Conservation (phyloP, 1,284 basidiomycete genomes). For the Tilletiopsis washingtonensis region DNA sequence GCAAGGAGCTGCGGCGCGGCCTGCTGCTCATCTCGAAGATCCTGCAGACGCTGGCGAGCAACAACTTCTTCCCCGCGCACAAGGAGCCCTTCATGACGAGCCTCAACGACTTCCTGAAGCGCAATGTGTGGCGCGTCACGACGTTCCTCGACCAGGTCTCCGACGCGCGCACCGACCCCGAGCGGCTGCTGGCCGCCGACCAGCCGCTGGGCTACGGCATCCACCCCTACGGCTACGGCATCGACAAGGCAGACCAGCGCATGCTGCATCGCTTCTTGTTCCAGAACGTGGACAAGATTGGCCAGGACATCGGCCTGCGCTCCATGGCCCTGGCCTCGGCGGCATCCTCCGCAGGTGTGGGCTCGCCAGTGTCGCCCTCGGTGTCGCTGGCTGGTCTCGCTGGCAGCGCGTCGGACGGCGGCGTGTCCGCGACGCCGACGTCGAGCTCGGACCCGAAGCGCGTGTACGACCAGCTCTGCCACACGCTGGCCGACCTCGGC, state of each 20-base stretch:
- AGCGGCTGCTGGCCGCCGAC: slow-evolving; percentile 37
- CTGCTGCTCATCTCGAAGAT: slow-evolving; percentile 41
- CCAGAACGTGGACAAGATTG: slow-evolving; percentile 37
- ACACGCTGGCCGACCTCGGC: slow-evolving; percentile 21
- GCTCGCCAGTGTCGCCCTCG: neutral
- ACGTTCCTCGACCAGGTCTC: slow-evolving; percentile 40
- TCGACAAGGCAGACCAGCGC: slow-evolving; percentile 30
- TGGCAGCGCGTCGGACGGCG: neutral
- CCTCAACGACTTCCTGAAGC: slow-evolving; percentile 39
- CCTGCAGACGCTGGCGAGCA: slow-evolving; percentile 37
- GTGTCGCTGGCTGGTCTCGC: no score
- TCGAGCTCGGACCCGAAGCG: slow-evolving; percentile 8
- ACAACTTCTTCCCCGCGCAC: slow-evolving; percentile 38
- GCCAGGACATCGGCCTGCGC: neutral
- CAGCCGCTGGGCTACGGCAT: slow-evolving; percentile 39
- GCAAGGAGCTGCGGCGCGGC: slow-evolving; percentile 32
- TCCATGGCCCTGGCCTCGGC: neutral
- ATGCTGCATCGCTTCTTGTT: slow-evolving; percentile 32
- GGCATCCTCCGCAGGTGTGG: neutral
- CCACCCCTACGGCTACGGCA: slow-evolving; percentile 34
- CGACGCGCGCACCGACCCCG: slow-evolving; percentile 36
- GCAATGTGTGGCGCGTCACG: slow-evolving; percentile 39
- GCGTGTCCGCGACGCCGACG: neutral
- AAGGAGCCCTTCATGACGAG: slow-evolving; percentile 42
- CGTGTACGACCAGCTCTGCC: slow-evolving; percentile 31